Evolutionary conservation across 306 rosid species (phyloP), one percentile per base, ranked within the genome.

Genomic region (Fagus crenata): DNA sequence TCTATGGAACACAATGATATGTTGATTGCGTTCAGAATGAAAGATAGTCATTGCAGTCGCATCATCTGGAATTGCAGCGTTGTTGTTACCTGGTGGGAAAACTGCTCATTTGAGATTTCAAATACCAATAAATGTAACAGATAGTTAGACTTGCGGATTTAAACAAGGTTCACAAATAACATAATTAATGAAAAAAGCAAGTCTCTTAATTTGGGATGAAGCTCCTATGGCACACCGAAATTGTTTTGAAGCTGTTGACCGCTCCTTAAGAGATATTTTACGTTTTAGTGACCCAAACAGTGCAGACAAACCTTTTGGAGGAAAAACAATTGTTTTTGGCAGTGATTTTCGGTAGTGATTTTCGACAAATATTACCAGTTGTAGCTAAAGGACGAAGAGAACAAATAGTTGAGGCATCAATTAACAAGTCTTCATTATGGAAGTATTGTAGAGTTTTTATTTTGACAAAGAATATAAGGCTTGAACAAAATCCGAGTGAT

Each of bases 321-420:
- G 77, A 3, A 72, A 72, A 9, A 5, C 61, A 3, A 22, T 79
- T 0, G 46, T 69, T 18, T 17, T 77, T 1, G 37, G 39, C 4
- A 22, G 49, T 18, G 69, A 77, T 41, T 77, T 77, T 56, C 6
- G 37, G 39, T 9, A 22, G 60, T 18, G 69, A 77, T 41, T 77
- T 77, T 56, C 6, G 31, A 9, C 53, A 80, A 5, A 69, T 67
- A 0, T 28, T 41, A 1, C 53, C 22, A 0, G 7, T 65, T 5
- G 35, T 68, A 0, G 42, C 51, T 15, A 32, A 58, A n/a, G 28
- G 32, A 15, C 43, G 12, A 15, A 39, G 77, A 13, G 1, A 80
- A 35, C 70, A 74, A 32, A 56, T 43, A 6, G 53, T 68, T 2
- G 1, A 1, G 22, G 15, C 40, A 0, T 40, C 13, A 2, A 5